Evolutionary conservation across 805 yeast genomes (phyloP).

Genomic region (Cyberlindnera amylophila): DNA sequence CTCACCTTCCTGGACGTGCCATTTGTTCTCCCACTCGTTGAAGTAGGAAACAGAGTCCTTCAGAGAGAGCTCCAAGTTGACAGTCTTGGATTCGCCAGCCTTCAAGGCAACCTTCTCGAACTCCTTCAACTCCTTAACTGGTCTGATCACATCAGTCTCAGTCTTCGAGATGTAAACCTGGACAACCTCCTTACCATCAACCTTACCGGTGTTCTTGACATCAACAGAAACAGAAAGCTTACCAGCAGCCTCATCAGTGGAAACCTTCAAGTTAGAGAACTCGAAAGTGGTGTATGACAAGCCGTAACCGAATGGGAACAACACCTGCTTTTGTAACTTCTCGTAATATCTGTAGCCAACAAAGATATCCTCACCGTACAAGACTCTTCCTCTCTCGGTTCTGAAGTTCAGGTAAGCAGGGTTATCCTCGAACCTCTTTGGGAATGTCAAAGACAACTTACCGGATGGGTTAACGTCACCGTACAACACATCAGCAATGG

Average conservation of each 20-base stretch:
- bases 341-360: constrained; percentile 64
- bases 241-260: constrained; percentile 27
- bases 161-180: constrained; percentile 48
- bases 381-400: constrained; percentile 47
- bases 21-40: constrained; percentile 43
- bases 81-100: constrained; percentile 41
- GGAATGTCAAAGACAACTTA: constrained; percentile 53
- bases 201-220: constrained; percentile 45
- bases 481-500: constrained; percentile 55
- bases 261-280: constrained; percentile 35
- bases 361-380: constrained; percentile 64
- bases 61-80: constrained; percentile 35
- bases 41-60: constrained; percentile 52
- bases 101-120: constrained; percentile 46
- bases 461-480: constrained; percentile 63
- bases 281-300: constrained; percentile 56
- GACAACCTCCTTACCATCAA: constrained; percentile 51
- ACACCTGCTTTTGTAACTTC: constrained; percentile 41
- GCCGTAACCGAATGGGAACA: constrained; percentile 62
- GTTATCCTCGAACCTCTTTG: constrained; percentile 46
- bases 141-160: constrained; percentile 40
- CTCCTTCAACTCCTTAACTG: constrained; percentile 57
- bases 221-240: constrained; percentile 31
- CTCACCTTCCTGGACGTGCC: constrained; percentile 50
- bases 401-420: constrained; percentile 54